Base-by-base conservation (phyloP, 1,139 yeast species). In the Hemisphaericaspora subhashii region DNA sequence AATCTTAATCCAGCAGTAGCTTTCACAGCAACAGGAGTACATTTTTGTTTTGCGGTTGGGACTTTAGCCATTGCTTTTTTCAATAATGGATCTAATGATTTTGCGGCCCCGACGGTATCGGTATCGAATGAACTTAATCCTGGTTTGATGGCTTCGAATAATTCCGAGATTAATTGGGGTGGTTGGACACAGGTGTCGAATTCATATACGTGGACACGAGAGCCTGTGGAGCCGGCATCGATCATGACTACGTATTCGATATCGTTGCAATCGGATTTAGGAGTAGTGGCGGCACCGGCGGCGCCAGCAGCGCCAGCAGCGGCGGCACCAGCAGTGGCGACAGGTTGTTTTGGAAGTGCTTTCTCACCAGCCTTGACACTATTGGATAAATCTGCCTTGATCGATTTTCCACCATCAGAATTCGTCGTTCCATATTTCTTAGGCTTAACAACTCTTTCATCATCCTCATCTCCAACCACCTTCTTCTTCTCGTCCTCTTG, bases 191-290 rank as follows among this genome's bases (percentile, higher is more conserved):
- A 89, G 39, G 88, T 81, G 66, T 88, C 86, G 66, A 92, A 92
- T 57, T 86, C 83, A 65, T 92, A 92, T 26, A 92, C 84, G 61
- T 92, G 98, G 26, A 92, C 87, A 60, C 98, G 82, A 18, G 97
- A 89, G 23, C 98, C 98, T 6, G 96, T 85, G 3, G 97, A 88
- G 11, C 98, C 98, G 3, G 98, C 98, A 66, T 92, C 98, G 38
- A 92, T 72, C 96, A 92, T 88, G 21, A 92, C 78, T 26, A 90
- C 97, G 47, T 55, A 72, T 34, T 67, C 67, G 17, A 57, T 58
- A 36, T 64, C 60, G 34, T 59, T 55, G 47, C 74, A 67, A 12
- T 44, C 41, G 12, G 38, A 25, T 35, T 23, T 12, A 38, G 29
- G n/a, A 39, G 39, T 20, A 7, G 31, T 27, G 6, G 39, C 13